Evolutionary conservation across 129 eudicot genomes (phyloP), one percentile per base, ranked within the genome.

Genomic region (Lonicera japonica): DNA sequence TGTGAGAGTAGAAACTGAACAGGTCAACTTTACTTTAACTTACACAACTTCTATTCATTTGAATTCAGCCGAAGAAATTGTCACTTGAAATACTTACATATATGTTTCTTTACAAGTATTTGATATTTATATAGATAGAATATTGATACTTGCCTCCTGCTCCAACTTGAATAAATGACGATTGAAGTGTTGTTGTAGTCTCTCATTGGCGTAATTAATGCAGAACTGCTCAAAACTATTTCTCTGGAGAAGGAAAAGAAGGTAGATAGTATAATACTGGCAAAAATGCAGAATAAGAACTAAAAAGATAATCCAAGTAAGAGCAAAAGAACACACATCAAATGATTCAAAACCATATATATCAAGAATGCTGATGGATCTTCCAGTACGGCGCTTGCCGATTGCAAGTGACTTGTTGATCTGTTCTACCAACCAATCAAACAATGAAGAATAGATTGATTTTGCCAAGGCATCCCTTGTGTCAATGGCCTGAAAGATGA

Each of bases 201-300:
- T 80, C 82, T 89, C 97, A 58, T 89, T 89, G 29, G 97, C 95
- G 62, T 86, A 89, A 67, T 89, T 89, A 45, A 89, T 89, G 82
- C 97, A 90, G 66, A 89, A 89, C 74, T 89, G 97, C 80, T 89
- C 97, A 70, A 89, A 83, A 72, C 97, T 89, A 70, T 89, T 89
- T 65, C 76, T 86, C 95, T 90, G 73, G 16, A 79, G 54, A 70
- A 29, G 41, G 23, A 63, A 57, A 66, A 66, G 47, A 63, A 61
- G 20, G 48, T 38, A 38, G n/a, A 34, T 10, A 36, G 11, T 8
- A 63, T 11, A 18, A 57, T 29, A 50, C 23, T 19, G 20, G 63
- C 19, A 63, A 13, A 61, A 39, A 11, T 63, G 10, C 16, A 54
- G 19, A 61, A 67, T 16, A 48, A 15, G 21, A 58, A 46, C 14